These are phyloP conservation scores for Aureobasidium zeae DNA, from an alignment of 2,329 filamentous ascomycete genomes.

Conservation along the genomic window DNA sequence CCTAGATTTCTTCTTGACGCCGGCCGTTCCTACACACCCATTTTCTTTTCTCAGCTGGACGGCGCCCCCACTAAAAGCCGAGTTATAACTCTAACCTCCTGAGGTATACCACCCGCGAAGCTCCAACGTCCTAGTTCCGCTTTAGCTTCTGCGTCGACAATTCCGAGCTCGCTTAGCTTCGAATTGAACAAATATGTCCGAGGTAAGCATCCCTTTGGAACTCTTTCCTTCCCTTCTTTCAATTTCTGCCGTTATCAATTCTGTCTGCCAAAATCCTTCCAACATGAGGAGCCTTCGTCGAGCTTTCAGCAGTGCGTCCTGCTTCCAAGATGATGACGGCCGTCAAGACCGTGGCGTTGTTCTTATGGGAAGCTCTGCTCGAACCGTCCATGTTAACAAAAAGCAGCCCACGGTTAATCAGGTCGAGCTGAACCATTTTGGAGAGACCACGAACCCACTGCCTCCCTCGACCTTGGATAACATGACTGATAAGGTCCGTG, in stretches of 20 bases:
- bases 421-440: constrained; percentile 14
- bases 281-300: constrained; percentile 13
- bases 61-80: constrained; percentile 8
- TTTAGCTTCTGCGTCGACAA: neutral
- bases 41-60: neutral
- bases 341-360: constrained; percentile 1
- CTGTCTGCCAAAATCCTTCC: neutral
- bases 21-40: neutral
- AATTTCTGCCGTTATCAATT: neutral
- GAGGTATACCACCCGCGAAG: constrained; percentile 12
- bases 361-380: neutral
- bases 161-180: neutral
- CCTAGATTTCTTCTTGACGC: too few relatives aligned
- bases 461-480: constrained; percentile 22
- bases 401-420: constrained; percentile 11
- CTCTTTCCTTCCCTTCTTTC: neutral
- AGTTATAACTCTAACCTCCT: constrained; percentile 9
- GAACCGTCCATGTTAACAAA: neutral
- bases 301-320: constrained; percentile 9
- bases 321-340: neutral
- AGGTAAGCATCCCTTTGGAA: constrained; percentile 5
- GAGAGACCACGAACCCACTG: constrained; percentile 15
- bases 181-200: neutral
- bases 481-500: constrained; percentile 18
- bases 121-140: neutral